These are phyloP conservation scores for Sugiyamaella americana DNA, from an alignment of 805 yeast genomes.

Conservation along the genomic window DNA sequence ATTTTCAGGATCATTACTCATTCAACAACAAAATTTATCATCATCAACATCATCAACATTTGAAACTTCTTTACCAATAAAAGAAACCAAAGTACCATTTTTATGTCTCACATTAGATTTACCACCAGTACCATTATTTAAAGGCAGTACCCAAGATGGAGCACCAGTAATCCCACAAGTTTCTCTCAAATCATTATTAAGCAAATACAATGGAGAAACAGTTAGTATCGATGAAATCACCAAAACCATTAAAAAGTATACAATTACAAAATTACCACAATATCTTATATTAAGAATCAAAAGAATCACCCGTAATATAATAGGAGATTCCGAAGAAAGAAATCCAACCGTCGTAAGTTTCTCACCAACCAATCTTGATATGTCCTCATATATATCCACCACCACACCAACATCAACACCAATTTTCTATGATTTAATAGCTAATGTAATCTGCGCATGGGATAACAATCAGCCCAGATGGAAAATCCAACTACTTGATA, in stretches of 20 bases:
- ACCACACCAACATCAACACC: conserved; percentile 18
- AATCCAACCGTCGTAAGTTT: conserved; percentile 63
- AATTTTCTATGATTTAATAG: conserved; percentile 39
- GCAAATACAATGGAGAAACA: conserved; percentile 30
- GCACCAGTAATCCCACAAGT: conserved; percentile 48
- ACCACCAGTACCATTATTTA: conserved; percentile 53
- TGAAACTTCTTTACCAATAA: conserved; percentile 22
- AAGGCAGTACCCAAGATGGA: conserved; percentile 34
- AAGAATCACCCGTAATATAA: conserved; percentile 40
- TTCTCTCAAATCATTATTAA: conserved; percentile 39
- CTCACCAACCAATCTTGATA: conserved; percentile 38
- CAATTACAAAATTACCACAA: conserved; percentile 44
- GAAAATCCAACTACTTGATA: conserved; percentile 45
- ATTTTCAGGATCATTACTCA: conserved; percentile 50
- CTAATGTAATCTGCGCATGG: conserved; percentile 43
- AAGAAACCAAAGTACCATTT: conserved; percentile 31
- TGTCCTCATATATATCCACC: conserved; percentile 30
- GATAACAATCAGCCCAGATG: conserved; percentile 33
- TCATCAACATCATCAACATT: conserved; percentile 21
- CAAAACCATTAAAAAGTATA: conserved; percentile 35
- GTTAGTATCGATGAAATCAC: conserved; percentile 29
- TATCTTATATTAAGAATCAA: conserved; percentile 52
- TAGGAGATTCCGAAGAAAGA: conserved; percentile 33
- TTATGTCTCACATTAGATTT: conserved; percentile 54
- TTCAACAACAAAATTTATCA: conserved; percentile 30